Evolutionary conservation across 139 green algal species (phyloP).

Genomic region (Chlorokybus atmophyticus): DNA sequence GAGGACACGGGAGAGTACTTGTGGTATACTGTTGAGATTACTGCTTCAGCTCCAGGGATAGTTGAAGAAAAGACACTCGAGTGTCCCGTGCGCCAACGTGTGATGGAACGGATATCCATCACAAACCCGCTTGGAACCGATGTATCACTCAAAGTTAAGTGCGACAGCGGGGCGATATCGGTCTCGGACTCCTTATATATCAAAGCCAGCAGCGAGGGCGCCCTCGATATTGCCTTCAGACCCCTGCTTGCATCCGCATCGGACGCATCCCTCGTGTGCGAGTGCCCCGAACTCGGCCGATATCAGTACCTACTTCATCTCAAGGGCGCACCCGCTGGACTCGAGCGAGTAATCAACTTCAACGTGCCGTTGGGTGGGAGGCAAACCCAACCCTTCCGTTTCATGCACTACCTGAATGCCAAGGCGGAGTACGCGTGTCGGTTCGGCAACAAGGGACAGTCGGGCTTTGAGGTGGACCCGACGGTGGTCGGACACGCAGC

Average conservation of each 20-base stretch:
- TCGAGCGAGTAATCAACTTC: constrained; percentile 45
- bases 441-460: neutral
- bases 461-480: constrained; percentile 30
- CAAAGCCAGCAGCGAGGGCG: constrained; percentile 8
- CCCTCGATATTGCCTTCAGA: constrained; percentile 42
- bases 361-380: constrained; percentile 47
- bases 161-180: constrained; percentile 31
- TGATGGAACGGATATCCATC: constrained; percentile 28
- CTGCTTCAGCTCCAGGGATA: constrained; percentile 19
- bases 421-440: constrained; percentile 54
- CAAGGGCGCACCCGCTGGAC: constrained; percentile 34
- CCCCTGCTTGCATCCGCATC: constrained; percentile 44
- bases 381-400: constrained; percentile 50
- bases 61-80: constrained; percentile 40
- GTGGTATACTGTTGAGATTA: constrained; percentile 54
- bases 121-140: constrained; percentile 48
- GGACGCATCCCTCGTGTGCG: constrained; percentile 37
- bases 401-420: constrained; percentile 53
- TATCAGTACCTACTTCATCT: constrained; percentile 54
- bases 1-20: constrained; percentile 52
- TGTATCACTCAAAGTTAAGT: constrained; percentile 30
- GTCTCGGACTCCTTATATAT: constrained; percentile 31
- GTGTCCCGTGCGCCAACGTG: constrained; percentile 45
- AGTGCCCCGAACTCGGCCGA: constrained; percentile 46
- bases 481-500: constrained; percentile 21